Percentiles rank a stretch among this genome's conserved stretches.
Conservation (phyloP, 106 monocot genomes). For the Amphibolis antarctica region DNA sequence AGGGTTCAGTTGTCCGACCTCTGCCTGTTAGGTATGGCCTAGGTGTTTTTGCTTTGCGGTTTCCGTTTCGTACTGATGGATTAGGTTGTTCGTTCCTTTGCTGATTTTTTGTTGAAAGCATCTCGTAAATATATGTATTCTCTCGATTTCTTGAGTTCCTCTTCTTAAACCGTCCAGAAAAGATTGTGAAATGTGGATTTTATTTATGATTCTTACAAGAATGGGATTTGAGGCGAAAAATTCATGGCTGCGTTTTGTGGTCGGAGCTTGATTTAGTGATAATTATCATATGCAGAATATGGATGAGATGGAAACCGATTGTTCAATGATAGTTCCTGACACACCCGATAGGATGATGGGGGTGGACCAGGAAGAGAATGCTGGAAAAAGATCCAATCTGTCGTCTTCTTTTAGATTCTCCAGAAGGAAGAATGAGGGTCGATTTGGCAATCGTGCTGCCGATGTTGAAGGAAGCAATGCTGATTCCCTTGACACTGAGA, state of each 20-base stretch:
- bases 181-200: no score
- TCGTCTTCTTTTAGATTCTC: background rate
- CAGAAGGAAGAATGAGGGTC: background rate
- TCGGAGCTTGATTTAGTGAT: background rate
- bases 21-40: background rate
- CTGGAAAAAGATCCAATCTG: no score
- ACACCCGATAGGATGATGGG: constrained; percentile 36
- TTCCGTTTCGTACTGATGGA: no score
- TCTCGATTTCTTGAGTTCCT: background rate
- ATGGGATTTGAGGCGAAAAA: background rate
- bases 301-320: constrained; percentile 28
- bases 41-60: background rate
- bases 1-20: background rate
- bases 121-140: background rate
- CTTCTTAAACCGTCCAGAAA: background rate
- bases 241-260: background rate
- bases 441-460: background rate
- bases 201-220: no score
- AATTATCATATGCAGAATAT: constrained; percentile 11
- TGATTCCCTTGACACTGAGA: constrained; percentile 12
- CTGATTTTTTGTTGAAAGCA: background rate
- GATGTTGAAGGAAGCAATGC: constrained; percentile 1
- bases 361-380: background rate
- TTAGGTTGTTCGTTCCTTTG: no score
- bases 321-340: constrained; percentile 35